Evolutionary conservation across 495 filamentous ascomycete genomes (phyloP).

Genomic region (Cryomyces minteri): DNA sequence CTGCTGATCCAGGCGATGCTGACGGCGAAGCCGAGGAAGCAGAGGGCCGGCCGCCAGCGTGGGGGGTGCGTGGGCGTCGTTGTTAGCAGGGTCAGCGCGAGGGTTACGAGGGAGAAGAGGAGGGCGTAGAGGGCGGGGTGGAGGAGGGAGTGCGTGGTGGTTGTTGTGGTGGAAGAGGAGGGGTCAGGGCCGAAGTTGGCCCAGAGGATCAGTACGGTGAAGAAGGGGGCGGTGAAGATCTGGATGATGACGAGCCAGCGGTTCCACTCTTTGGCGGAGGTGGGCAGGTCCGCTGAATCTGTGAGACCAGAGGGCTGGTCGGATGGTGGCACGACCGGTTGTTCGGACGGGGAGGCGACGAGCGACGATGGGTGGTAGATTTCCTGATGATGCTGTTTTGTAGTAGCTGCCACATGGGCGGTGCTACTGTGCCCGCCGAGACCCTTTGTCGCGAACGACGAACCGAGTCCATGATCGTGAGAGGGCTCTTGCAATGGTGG

Average conservation of each 20-base stretch:
- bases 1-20: constrained; percentile 90
- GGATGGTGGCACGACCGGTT: constrained; percentile 4
- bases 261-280: constrained; percentile 46
- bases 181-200: constrained; percentile 38
- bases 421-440: neutral
- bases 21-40: constrained; percentile 82
- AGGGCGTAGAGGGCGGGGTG: constrained; percentile 49
- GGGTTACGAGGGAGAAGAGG: constrained; percentile 43
- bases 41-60: constrained; percentile 53
- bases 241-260: constrained; percentile 78
- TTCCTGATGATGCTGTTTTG: constrained; percentile 16
- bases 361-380: neutral
- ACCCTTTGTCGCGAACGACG: neutral
- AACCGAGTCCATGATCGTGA: neutral
- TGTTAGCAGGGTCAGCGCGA: constrained; percentile 48
- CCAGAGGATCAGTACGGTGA: constrained; percentile 62
- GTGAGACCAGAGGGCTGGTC: constrained; percentile 6
- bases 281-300: neutral
- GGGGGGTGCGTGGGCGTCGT: constrained; percentile 32
- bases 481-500: neutral
- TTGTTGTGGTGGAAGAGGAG: constrained; percentile 3
- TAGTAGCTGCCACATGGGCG: constrained; percentile 5
- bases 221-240: constrained; percentile 73
- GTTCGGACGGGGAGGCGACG: neutral
- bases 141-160: constrained; percentile 30